Conservation (phyloP, 148 eudicot species). For the Rhododendron henanense region DNA sequence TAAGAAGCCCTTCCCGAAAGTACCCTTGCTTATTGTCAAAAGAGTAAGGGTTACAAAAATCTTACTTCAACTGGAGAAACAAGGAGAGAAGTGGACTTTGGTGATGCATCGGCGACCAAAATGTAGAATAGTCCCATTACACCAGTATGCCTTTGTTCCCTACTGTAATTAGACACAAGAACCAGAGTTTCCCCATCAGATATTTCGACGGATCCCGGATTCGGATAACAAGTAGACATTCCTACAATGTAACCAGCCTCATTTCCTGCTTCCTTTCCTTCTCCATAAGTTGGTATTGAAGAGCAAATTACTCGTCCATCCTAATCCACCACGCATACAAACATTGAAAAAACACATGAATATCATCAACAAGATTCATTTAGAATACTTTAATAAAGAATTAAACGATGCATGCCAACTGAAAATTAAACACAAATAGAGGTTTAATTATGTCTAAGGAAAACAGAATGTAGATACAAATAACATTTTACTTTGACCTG, state of each 20-base stretch:
- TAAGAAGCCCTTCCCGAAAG: not conserved
- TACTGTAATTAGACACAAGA: conserved; percentile 72
- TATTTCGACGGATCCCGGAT: conserved; percentile 58
- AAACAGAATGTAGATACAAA: not conserved
- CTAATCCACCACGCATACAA: conserved; percentile 22
- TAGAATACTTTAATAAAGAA: not conserved
- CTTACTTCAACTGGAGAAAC: conserved; percentile 20
- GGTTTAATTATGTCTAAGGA: not conserved
- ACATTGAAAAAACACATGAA: not conserved
- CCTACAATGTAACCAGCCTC: conserved; percentile 92
- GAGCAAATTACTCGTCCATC: conserved; percentile 73
- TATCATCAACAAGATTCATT: not conserved
- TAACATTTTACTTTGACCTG: not conserved
- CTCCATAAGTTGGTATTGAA: conserved; percentile 67
- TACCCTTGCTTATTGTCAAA: not conserved
- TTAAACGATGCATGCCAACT: not conserved
- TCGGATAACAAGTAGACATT: conserved; percentile 89
- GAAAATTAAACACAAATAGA: not conserved
- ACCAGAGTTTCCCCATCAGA: conserved; percentile 57
- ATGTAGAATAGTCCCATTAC: conserved; percentile 96
- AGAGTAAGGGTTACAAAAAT: not conserved
- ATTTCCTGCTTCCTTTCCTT: conserved; percentile 67
- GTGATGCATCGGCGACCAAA: conserved; percentile 54
- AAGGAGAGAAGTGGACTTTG: conserved; percentile 12
- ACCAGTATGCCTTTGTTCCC: conserved; percentile 60